These are phyloP conservation scores for Hortaea werneckii DNA, from an alignment of 2,329 filamentous ascomycete species.

Conservation along the genomic window DNA sequence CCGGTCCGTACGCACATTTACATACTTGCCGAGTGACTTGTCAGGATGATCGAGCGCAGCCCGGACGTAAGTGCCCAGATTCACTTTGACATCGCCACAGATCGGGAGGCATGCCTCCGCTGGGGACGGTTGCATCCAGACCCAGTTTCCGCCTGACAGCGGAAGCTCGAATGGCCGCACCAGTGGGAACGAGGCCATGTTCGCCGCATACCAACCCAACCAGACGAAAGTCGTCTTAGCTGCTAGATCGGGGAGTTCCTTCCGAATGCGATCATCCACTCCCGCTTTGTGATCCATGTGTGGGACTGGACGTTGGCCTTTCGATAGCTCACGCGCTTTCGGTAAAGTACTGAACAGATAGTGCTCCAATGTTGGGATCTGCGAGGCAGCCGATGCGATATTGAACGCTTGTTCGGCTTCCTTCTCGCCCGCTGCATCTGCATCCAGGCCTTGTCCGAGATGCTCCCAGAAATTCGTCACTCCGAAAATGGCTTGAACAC, in stretches of 20 bases:
- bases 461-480: constrained; percentile 4
- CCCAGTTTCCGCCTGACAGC: constrained; percentile 1
- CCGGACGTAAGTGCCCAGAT: constrained; percentile 6
- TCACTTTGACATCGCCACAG: constrained; percentile 6
- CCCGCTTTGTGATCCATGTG: constrained; percentile 10
- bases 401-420: constrained; percentile 5
- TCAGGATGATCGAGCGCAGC: constrained; percentile 7
- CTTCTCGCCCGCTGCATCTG: constrained; percentile 2
- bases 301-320: constrained; percentile 1
- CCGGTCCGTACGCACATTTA: constrained; percentile 9
- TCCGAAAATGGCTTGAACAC: constrained; percentile 2
- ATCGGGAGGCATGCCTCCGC: constrained; percentile 4
- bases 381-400: constrained; percentile 3
- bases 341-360: constrained; percentile 4
- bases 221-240: constrained; percentile 14
- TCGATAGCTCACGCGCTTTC: not conserved
- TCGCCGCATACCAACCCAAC: constrained; percentile 11
- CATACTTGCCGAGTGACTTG: constrained; percentile 5
- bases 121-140: constrained; percentile 5
- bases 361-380: constrained; percentile 3
- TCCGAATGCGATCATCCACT: constrained; percentile 10
- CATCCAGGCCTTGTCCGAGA: not conserved
- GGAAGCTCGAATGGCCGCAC: constrained; percentile 6
- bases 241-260: constrained; percentile 7
- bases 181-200: constrained; percentile 6